A percentile compares a stretch with the other conserved stretches of the same genome.
These are phyloP conservation scores for Saturnispora kantuleensis DNA, from an alignment of 805 yeast genomes.

Conservation along the genomic window DNA sequence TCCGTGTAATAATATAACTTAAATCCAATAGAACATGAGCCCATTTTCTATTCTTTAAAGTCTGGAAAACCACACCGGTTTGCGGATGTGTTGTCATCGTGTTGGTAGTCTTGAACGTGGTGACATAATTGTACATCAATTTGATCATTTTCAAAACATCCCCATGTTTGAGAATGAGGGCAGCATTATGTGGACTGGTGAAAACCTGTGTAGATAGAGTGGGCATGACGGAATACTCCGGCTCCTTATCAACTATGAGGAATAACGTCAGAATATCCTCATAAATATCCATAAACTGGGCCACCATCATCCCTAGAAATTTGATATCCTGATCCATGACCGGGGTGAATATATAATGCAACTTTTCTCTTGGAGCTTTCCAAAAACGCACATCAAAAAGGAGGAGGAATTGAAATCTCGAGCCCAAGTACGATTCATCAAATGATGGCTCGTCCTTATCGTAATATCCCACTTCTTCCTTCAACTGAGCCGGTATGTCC, in stretches of 20 bases:
- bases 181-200: conserved; percentile 79
- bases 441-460: conserved; percentile 11
- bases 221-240: conserved; percentile 67
- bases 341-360: conserved; percentile 58
- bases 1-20: conserved; percentile 66
- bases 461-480: conserved; percentile 40
- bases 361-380: conserved; percentile 45
- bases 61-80: conserved; percentile 27
- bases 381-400: conserved; percentile 66
- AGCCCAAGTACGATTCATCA: conserved; percentile 27
- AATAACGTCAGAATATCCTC: conserved; percentile 66
- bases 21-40: conserved; percentile 73
- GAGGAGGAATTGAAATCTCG: conserved; percentile 49
- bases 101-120: conserved; percentile 34
- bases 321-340: conserved; percentile 51
- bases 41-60: conserved; percentile 60
- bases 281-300: conserved; percentile 76
- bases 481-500: conserved; percentile 34
- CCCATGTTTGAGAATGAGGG: conserved; percentile 51
- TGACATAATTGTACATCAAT: conserved; percentile 51
- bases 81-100: conserved; percentile 29
- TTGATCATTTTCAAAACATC: conserved; percentile 55
- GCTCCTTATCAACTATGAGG: conserved; percentile 72
- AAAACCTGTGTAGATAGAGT: conserved; percentile 76
- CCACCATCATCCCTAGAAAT: conserved; percentile 52